These are phyloP conservation scores for Candida incommunis DNA, from an alignment of 805 yeast species.

Conservation along the genomic window DNA sequence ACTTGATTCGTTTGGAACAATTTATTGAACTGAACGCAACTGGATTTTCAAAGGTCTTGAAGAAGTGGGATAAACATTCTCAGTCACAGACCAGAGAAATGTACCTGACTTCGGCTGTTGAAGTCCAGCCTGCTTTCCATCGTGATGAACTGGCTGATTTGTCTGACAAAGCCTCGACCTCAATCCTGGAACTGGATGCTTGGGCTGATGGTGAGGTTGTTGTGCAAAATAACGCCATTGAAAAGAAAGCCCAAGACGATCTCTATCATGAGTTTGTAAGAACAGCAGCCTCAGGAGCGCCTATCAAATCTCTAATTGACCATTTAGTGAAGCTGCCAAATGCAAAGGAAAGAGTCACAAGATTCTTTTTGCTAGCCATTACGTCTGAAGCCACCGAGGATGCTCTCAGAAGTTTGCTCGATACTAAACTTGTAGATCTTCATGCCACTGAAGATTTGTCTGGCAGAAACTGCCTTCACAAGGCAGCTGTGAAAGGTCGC, in stretches of 20 bases:
- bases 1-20: constrained; percentile 77
- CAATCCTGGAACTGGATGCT: constrained; percentile 61
- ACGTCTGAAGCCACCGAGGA: constrained; percentile 51
- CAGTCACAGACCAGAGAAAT: constrained; percentile 89
- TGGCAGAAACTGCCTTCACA: constrained; percentile 65
- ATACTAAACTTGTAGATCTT: constrained; percentile 42
- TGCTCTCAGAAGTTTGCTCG: constrained; percentile 36
- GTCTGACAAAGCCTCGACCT: constrained; percentile 45
- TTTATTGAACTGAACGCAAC: constrained; percentile 90
- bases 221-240: constrained; percentile 12
- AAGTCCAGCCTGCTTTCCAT: constrained; percentile 93
- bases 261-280: constrained; percentile 56
- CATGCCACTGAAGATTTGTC: constrained; percentile 56
- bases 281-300: constrained; percentile 24
- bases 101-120: constrained; percentile 81
- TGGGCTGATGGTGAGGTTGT: constrained; percentile 37
- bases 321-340: constrained; percentile 28
- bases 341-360: constrained; percentile 39
- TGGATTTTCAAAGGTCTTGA: constrained; percentile 88
- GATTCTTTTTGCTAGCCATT: constrained; percentile 58
- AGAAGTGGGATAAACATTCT: constrained; percentile 96
- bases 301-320: constrained; percentile 6
- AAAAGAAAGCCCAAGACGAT: constrained; percentile 32
- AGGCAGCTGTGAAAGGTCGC: constrained; percentile 27
- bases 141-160: constrained; percentile 72